Base-by-base conservation (phyloP, 306 rosid genomes). In the Cicer chorassanicum region DNA sequence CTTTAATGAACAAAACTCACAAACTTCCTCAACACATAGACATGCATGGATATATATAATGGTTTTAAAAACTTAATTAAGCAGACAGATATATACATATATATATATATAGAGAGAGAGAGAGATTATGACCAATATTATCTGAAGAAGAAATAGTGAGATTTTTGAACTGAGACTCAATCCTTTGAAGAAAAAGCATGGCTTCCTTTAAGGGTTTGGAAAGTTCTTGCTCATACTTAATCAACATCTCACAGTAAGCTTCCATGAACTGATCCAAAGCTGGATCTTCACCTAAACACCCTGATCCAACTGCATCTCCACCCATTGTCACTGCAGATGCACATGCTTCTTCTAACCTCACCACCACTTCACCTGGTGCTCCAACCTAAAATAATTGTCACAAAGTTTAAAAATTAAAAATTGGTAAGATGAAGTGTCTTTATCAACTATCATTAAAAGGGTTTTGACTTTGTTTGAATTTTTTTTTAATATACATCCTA, bases 181-280 rank as follows among this genome's bases (percentile, higher is more conserved):
- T 80, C 48, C 88, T 84, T 29, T 94, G 96, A 55, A 94, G 87
- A 67, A 92, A 94, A 65, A 94, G 86, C 97, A 90, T 86, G 77
- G 99, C 97, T 78, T 94, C 99, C 71, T 90, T 87, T 13, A 94
- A 92, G 81, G 99, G 99, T 70, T 94, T 94, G 0, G 96, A 86
- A 57, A 94, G 96, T 72, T 94, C 99, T 80, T 91, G 97, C 54
- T 91, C 99, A 19, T 94, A 94, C 83, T 94, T 94, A 9, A 84
- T 88, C 54, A 94, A 86, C 99, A 94, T 94, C 92, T 94, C 99
- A 75, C 99, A 94, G 48, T 94, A 94, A 46, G 97, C 99, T 70
- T 94, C 99, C 99, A 94, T 94, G 88, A 94, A 94, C 90, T 94
- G 99, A 79, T 94, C 97, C 75, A 94, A 66, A 6, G 90, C 95